phyloP scores from a whole-genome alignment of 805 yeast genomes.

The Blastobotrys attinorum region DNA sequence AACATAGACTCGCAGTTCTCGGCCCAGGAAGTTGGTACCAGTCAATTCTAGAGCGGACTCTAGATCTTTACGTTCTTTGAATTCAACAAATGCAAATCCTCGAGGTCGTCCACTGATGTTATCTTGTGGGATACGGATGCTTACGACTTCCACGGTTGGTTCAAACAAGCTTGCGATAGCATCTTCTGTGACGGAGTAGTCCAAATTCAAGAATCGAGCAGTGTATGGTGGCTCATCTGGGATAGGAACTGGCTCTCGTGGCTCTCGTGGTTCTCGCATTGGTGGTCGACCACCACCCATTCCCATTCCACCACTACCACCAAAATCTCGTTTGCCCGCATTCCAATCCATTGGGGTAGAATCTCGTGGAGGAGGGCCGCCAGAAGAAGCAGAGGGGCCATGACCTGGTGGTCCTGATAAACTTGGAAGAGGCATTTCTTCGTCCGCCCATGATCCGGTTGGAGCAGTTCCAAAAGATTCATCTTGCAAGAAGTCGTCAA shows the following conservation, averaged over 20 bases:
- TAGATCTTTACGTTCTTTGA: constrained; percentile 70
- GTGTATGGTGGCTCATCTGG: constrained; percentile 90
- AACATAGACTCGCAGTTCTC: constrained; percentile 62
- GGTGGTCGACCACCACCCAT: constrained; percentile 5
- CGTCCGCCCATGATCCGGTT: constrained; percentile 72
- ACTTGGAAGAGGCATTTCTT: constrained; percentile 37
- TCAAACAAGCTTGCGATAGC: constrained; percentile 36
- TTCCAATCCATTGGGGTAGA: constrained; percentile 19
- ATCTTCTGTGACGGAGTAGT: constrained; percentile 70
- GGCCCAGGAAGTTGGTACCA: constrained; percentile 65
- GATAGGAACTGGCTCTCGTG: constrained; percentile 64
- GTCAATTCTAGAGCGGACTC: constrained; percentile 65
- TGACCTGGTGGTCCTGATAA: constrained; percentile 12
- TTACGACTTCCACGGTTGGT: constrained; percentile 36
- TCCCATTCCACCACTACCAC: constrained; percentile 11
- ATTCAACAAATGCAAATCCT: constrained; percentile 88
- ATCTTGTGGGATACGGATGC: constrained; percentile 58
- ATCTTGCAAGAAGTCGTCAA: constrained; percentile 58
- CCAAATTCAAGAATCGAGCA: constrained; percentile 81
- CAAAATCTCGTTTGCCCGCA: constrained; percentile 12
- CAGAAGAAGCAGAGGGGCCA: not conserved
- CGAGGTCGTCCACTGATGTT: constrained; percentile 52
- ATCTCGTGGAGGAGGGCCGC: not conserved
- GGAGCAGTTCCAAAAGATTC: constrained; percentile 11
- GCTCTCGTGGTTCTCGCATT: constrained; percentile 1